Conservation (phyloP, 139 green algal species). For the Ettlia oleoabundans region DNA sequence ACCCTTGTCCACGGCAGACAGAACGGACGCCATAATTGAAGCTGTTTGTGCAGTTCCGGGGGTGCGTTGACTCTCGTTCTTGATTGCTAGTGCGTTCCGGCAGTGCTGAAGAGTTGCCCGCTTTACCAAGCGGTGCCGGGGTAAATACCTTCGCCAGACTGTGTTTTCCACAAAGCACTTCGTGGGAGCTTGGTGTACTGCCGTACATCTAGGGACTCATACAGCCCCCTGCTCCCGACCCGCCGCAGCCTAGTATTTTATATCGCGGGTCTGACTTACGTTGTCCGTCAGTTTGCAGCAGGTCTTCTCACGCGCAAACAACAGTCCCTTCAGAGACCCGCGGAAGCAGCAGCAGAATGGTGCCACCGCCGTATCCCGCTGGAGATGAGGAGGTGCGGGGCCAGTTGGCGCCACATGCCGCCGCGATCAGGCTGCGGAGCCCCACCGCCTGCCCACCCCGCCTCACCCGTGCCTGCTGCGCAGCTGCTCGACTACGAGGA, state of each 20-base stretch:
- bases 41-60: too few species aligned
- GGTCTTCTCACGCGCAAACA: neutral
- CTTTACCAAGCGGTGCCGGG: too few species aligned
- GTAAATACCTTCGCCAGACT: too few species aligned
- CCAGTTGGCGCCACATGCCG: neutral
- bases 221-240: too few species aligned
- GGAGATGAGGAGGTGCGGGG: conserved; percentile 32
- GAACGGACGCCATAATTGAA: neutral
- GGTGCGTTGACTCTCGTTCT: neutral
- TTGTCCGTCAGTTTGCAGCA: neutral
- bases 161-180: too few species aligned
- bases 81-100: too few species aligned
- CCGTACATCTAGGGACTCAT: too few species aligned
- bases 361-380: conserved; percentile 24
- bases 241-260: too few species aligned
- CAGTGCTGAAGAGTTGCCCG: too few species aligned
- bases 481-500: conserved; percentile 39
- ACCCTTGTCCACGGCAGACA: neutral
- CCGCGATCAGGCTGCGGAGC: neutral
- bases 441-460: neutral
- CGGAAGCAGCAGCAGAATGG: conserved; percentile 20
- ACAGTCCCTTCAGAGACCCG: neutral
- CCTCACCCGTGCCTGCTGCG: neutral
- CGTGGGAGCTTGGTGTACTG: too few species aligned
- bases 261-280: too few species aligned